Evolutionary conservation across 768 basidiomycete species (phyloP), one percentile per base, ranked within the genome.

Genomic region (Pisolithus marmoratus): DNA sequence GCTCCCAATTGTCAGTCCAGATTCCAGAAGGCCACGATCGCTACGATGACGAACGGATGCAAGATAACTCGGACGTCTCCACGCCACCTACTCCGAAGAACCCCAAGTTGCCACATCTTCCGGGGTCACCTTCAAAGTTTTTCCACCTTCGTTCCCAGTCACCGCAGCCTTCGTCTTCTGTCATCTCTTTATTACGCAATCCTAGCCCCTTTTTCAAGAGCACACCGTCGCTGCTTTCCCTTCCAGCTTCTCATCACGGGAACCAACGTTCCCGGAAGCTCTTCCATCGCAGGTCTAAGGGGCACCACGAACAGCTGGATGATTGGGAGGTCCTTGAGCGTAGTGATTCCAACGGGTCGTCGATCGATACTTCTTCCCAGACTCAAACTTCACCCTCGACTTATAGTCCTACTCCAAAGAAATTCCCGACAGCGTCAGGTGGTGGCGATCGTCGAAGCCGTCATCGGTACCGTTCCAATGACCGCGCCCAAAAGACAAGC

Each of bases 171-270:
- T 68, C 68, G 5, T 60, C 68, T n/a, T 68, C 66, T 0, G 66
- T 68, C 20, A 66, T 68, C 41, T 68, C 67, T 41, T 49, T 68
- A 31, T 55, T 68, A 22, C 68, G 67, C 14, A 70, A 70, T 27
- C 68, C 66, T 27, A 70, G 57, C 47, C 68, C 67, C 7, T 66
- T 68, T 45, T 68, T 68, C 24, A 68, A 68, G 64, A 68, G 68
- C 23, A 64, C 67, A 8, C 62, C 67, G 2, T 68, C 67, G 45
- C 42, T 67, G 1, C 56, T 64, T 24, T 68, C 64, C 34, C 23
- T 63, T n/a, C 66, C 67, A 1, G 64, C 66, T 4, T 66, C 68
- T 22, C 60, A 64, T 8, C 65, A 69, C 34, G 66, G 68, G 45
- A 63, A 56, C 36, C 50, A 65, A 9, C 62, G 69, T 48, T 50